Base-by-base conservation (phyloP, 139 green algal genomes). In the Desmodesmus armatus region DNA sequence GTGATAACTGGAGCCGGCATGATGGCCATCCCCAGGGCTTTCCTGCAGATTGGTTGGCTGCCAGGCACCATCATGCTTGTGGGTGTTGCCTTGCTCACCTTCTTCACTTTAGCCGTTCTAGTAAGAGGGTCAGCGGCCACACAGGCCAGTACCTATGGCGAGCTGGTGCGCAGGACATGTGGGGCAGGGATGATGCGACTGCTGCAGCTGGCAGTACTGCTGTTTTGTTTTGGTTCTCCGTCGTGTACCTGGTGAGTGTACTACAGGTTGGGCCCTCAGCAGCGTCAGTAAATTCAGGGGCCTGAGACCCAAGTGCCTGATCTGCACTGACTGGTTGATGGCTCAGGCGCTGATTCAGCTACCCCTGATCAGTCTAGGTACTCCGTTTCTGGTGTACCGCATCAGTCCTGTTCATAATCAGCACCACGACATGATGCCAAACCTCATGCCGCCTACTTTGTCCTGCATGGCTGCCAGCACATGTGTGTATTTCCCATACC, bases 11-110 rank as follows among this genome's bases (percentile, higher is more conserved):
- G 67, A 19, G 62, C 79, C 51, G 79, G 79, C 33, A 85, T 85
- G 79, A 85, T 85, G 79, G 41, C 62, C 17, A 75, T 85, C 11
- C 79, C 79, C 11, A 13, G 79, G 17, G 79, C 79, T 6, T 78
- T 44, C 33, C 5, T 27, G 2, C 41, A 53, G 21, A 75, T 85
- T 25, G 79, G 79, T 5, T 77, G 43, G 2, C 4, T 77, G 43
- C 21, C 53, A 4, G 79, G 63, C 65, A 66, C 41, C 1, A 21
- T 13, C 29, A 62, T 85, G 79, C 21, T 85, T 1, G 2, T 67
- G 1, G 63, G 44, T 31, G 79, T 85, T 31, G 79, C 41, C 1
- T 13, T 66, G 35, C 79, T 85, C 3, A 85, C 62, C 27, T 85
- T 78, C 65, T 85, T 41, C n/a, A 77, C 79, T 0, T 21, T 85